A percentile compares a stretch with the other conserved stretches of the same genome.
Conservation (phyloP, 768 basidiomycete species). For the Tricholoma terreum region DNA sequence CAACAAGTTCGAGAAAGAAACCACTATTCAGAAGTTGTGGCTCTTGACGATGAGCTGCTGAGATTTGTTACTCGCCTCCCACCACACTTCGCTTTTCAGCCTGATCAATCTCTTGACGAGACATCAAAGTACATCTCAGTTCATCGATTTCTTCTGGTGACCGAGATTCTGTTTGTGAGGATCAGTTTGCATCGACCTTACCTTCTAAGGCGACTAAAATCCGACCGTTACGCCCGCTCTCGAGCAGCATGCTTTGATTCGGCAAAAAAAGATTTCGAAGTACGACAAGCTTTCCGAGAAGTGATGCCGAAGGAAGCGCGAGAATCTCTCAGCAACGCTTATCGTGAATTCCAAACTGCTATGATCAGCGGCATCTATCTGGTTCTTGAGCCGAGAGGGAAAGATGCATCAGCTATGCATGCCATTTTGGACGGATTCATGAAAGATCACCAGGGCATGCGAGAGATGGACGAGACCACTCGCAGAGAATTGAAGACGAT, state of each 20-base stretch:
- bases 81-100: constrained; percentile 70
- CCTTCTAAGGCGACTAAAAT: constrained; percentile 72
- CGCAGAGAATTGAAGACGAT: constrained; percentile 81
- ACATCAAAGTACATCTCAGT: constrained; percentile 63
- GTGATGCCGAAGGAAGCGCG: constrained; percentile 59
- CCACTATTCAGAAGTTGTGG: constrained; percentile 80
- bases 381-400: constrained; percentile 72
- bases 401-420: constrained; percentile 70
- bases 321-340: constrained; percentile 74
- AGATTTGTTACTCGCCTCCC: constrained; percentile 75
- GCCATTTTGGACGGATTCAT: constrained; percentile 77
- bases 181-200: constrained; percentile 87
- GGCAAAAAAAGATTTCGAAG: constrained; percentile 81
- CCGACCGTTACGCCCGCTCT: constrained; percentile 79
- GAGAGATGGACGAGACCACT: constrained; percentile 81
- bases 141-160: constrained; percentile 86
- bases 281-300: constrained; percentile 67
- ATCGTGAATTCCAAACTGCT: constrained; percentile 84
- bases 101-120: constrained; percentile 77
- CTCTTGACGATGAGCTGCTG: constrained; percentile 80
- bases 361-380: constrained; percentile 90
- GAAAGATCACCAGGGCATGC: constrained; percentile 57
- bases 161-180: constrained; percentile 85
- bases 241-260: constrained; percentile 88
- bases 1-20: constrained; percentile 77